Conservation (phyloP, 805 yeast genomes). For the Saccharomyces eubayanus region DNA sequence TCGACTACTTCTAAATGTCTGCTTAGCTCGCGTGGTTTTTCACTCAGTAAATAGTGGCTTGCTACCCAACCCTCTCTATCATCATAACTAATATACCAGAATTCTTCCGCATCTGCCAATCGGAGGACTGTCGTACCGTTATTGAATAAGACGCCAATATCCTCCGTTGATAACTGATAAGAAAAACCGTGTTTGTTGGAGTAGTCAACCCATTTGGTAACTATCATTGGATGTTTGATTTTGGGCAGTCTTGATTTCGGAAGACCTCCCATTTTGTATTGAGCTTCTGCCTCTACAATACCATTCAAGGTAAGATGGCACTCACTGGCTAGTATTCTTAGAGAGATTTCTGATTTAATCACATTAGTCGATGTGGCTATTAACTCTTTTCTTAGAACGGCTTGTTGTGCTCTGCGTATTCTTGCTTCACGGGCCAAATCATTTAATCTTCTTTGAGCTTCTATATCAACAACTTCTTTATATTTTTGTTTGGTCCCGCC, state of each 20-base stretch:
- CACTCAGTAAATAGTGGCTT: slow-evolving; percentile 36
- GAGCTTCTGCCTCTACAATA: slow-evolving; percentile 38
- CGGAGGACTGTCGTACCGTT: slow-evolving; percentile 77
- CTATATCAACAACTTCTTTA: slow-evolving; percentile 51
- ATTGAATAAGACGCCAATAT: slow-evolving; percentile 83
- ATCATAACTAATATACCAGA: slow-evolving; percentile 53
- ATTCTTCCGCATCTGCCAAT: slow-evolving; percentile 52
- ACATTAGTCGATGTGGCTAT: slow-evolving; percentile 31
- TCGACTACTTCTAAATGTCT: slow-evolving; percentile 79
- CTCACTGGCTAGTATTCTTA: slow-evolving; percentile 37
- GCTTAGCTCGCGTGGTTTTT: slow-evolving; percentile 42
- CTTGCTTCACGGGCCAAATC: slow-evolving; percentile 31
- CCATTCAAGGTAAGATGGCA: slow-evolving; percentile 40
- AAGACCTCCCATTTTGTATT: slow-evolving; percentile 34
- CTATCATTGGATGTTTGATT: slow-evolving; percentile 41
- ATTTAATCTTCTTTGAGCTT: slow-evolving; percentile 28
- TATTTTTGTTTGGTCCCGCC: slow-evolving; percentile 84
- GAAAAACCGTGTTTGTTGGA: slow-evolving; percentile 93
- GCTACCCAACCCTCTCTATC: slow-evolving; percentile 46
- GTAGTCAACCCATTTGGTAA: slow-evolving; percentile 97
- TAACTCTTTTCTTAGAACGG: slow-evolving; percentile 23
- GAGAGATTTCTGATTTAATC: slow-evolving; percentile 32
- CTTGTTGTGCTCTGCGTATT: slow-evolving; percentile 30
- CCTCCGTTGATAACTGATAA: slow-evolving; percentile 82
- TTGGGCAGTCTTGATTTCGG: slow-evolving; percentile 28